These are phyloP conservation scores for Sugiyamaella americana DNA, from an alignment of 805 yeast species.

Conservation along the genomic window DNA sequence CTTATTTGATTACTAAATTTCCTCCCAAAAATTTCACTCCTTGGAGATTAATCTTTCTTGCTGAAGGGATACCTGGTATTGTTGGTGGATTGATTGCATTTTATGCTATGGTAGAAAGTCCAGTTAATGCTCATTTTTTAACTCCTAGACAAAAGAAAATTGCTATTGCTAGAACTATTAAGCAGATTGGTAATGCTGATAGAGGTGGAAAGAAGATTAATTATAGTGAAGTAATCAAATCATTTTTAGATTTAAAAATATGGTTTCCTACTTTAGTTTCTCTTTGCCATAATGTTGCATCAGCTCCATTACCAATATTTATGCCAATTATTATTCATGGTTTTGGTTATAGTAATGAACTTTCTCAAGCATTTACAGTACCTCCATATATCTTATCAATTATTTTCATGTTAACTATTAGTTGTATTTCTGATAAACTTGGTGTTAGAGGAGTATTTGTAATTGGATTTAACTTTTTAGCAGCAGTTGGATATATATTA, in stretches of 20 bases:
- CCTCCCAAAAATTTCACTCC: conserved; percentile 36
- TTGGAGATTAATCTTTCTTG: conserved; percentile 43
- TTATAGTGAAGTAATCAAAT: conserved; percentile 5
- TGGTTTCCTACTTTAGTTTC: conserved; percentile 20
- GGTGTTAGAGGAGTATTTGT: conserved; percentile 23
- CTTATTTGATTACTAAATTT: conserved; percentile 33
- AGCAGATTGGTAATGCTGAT: conserved; percentile 18
- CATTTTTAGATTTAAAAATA: conserved; percentile 17
- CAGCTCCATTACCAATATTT: conserved; percentile 40
- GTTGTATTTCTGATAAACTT: conserved; percentile 40
- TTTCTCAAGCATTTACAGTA: conserved; percentile 41
- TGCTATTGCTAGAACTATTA: conserved; percentile 16
- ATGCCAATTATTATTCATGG: conserved; percentile 43
- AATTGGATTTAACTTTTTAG: conserved; percentile 6
- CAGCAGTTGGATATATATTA: conserved; percentile 20
- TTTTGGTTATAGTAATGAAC: conserved; percentile 36
- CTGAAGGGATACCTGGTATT: conserved; percentile 41
- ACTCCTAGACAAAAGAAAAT: conserved; percentile 33
- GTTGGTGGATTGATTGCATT: conserved; percentile 35
- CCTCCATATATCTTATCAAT: conserved; percentile 40
- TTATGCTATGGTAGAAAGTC: conserved; percentile 29
- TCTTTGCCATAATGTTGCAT: conserved; percentile 19
- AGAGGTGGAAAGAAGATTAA: conserved; percentile 8
- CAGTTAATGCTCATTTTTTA: conserved; percentile 46
- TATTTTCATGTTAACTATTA: conserved; percentile 36